A percentile compares a stretch with the other conserved stretches of the same genome.
These are phyloP conservation scores for Fusarium proliferatum DNA, from an alignment of 2,329 filamentous ascomycete genomes.

Conservation along the genomic window DNA sequence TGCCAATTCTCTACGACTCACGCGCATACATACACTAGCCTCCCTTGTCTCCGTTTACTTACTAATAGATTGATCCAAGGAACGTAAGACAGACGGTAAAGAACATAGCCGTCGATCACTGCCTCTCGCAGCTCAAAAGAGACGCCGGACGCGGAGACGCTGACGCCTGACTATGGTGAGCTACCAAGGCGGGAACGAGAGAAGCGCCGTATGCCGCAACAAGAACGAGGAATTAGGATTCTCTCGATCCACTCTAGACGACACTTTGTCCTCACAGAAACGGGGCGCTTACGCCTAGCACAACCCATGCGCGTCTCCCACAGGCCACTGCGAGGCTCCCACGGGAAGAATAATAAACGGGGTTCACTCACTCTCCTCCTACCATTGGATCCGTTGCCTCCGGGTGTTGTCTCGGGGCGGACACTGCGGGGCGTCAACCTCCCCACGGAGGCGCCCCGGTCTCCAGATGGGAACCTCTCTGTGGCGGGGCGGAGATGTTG, in stretches of 20 bases:
- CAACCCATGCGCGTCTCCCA: conserved; percentile 5
- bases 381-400: conserved; percentile 31
- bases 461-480: conserved; percentile 14
- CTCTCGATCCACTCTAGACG: conserved; percentile 13
- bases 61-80: conserved; percentile 7
- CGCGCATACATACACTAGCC: conserved; percentile 21
- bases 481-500: conserved; percentile 21
- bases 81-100: conserved; percentile 14
- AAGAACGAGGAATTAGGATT: conserved; percentile 21
- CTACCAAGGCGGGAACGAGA: conserved; percentile 18
- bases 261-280: conserved; percentile 27
- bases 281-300: conserved; percentile 26
- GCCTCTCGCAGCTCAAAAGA: conserved; percentile 22
- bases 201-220: conserved; percentile 30
- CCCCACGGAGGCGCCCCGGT: conserved; percentile 35
- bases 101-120: conserved; percentile 19
- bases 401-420: conserved; percentile 35
- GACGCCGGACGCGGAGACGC: conserved; percentile 32
- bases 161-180: conserved; percentile 17
- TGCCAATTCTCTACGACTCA: conserved; percentile 20
- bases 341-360: conserved; percentile 23
- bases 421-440: conserved; percentile 22
- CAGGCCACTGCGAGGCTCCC: conserved; percentile 26
- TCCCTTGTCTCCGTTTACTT: conserved; percentile 18
- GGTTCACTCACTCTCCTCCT: conserved; percentile 3